These are phyloP conservation scores for Cordyceps militaris DNA, from an alignment of 2,329 filamentous ascomycete species.

Conservation along the genomic window DNA sequence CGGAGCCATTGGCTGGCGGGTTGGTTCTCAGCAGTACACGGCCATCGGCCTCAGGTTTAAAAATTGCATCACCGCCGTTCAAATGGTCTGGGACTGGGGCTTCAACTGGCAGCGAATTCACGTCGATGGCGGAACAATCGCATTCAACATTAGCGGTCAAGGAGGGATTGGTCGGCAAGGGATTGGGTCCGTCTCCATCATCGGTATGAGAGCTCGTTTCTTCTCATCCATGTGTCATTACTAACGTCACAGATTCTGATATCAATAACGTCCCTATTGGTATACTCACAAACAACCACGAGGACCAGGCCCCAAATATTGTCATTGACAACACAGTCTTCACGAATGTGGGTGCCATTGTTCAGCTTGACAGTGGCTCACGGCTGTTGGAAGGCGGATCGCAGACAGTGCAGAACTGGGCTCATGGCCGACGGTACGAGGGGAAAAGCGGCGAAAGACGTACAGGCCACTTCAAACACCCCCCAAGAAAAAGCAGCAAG, in stretches of 20 bases:
- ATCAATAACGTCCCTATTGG: constrained; percentile 38
- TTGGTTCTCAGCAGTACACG: constrained; percentile 62
- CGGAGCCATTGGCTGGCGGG: constrained; percentile 47
- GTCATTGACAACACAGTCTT: not conserved
- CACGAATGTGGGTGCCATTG: constrained; percentile 51
- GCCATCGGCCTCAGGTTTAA: constrained; percentile 57
- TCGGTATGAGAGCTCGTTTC: not conserved
- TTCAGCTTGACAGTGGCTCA: constrained; percentile 43
- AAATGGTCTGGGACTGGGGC: constrained; percentile 63
- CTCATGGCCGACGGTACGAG: no score
- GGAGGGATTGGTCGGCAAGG: constrained; percentile 39
- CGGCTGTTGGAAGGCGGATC: not conserved
- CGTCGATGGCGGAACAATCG: constrained; percentile 54
- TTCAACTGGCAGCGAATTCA: constrained; percentile 54
- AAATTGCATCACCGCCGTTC: constrained; percentile 53
- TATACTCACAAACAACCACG: constrained; percentile 46
- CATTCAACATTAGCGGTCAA: constrained; percentile 49
- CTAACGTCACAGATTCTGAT: constrained; percentile 5
- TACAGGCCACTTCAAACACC: no score
- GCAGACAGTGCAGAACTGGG: not conserved
- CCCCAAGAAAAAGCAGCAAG: not conserved
- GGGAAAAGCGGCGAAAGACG: no score
- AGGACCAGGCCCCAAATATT: not conserved
- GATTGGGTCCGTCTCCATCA: constrained; percentile 41
- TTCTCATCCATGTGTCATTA: not conserved